Evolutionary conservation across 805 yeast genomes (phyloP), one percentile per base, ranked within the genome.

Genomic region (Sugiyamaella smithiae): DNA sequence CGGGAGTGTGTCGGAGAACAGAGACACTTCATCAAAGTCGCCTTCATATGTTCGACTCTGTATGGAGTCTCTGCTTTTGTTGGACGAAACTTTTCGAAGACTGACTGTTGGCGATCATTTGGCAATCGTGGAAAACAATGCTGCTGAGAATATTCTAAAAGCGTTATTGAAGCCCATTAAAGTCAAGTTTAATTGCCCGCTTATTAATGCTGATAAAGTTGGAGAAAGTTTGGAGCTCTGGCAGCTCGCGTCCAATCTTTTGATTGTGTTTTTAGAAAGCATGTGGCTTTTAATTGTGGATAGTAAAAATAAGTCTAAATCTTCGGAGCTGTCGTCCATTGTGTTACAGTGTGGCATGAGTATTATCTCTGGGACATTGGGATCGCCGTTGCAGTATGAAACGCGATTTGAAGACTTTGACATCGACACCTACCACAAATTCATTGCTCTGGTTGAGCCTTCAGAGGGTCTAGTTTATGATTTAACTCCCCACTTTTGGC

Each of bases 371-470:
- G 16, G 48, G 11, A 47, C 49, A 5, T 41, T 49, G 25, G 42
- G 53, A 22, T 5, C 51, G 50, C 24, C 40, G 66, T 12, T 77
- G 81, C 80, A 58, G 62, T 5, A 57, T 4, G 69, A 69, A 22
- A 45, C 45, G 1, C 57, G 58, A 2, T 64, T 68, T 46, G 87
- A 81, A 56, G 56, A 52, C 0, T 70, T 72, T 53, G 82, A 78
- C 54, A 65, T 73, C 2, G 55, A 57, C 24, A 77, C 72, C 26
- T 85, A 78, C 58, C 45, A 60, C 1, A 55, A 56, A 2, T 67
- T 80, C 53, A 73, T 53, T 25, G 31, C 17, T 2, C 31, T 53
- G 3, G 36, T 50, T 9, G 43, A 36, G 14, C 53, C 60, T 2
- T 60, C 62, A 3, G 56, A 57, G 1, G 16, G 22, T 14, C 9